These are phyloP conservation scores for Casuarina equisetifolia DNA, from an alignment of 306 rosid genomes.

Conservation along the genomic window DNA sequence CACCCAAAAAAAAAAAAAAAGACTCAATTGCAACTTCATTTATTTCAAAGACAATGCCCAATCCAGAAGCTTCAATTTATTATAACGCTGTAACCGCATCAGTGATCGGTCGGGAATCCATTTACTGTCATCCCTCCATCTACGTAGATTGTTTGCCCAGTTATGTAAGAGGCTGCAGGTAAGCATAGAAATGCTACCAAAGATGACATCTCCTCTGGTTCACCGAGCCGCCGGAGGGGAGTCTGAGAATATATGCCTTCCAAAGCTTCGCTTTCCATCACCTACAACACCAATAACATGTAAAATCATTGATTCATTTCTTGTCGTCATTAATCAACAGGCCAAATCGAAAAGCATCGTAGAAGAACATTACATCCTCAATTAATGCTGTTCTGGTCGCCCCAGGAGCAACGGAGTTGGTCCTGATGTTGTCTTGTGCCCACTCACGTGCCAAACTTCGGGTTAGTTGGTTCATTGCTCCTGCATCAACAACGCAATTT, in stretches of 20 bases:
- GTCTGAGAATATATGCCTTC: background rate
- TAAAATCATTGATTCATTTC: no score
- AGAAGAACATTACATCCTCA: conserved; percentile 16
- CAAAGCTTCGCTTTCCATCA: background rate
- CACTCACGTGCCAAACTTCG: conserved; percentile 57
- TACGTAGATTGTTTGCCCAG: background rate
- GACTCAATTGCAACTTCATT: no score
- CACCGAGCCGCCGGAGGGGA: background rate
- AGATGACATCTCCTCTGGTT: conserved; percentile 1
- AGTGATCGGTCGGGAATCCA: background rate
- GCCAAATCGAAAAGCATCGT: background rate
- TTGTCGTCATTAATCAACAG: no score
- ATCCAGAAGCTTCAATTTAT: no score
- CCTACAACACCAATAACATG: background rate
- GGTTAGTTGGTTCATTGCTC: conserved; percentile 51
- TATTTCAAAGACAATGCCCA: no score
- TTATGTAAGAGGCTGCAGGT: conserved; percentile 6
- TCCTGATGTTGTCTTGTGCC: conserved; percentile 58
- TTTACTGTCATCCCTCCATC: conserved; percentile 1
- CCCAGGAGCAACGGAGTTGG: conserved; percentile 54
- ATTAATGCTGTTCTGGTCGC: conserved; percentile 31
- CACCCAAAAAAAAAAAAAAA: no score
- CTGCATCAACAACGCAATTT: conserved; percentile 21
- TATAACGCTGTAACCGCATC: no score
- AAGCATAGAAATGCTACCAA: conserved; percentile 9